phyloP scores from a whole-genome alignment of 1,139 yeast species.

The Chernovozyma sophiae-reginae region DNA sequence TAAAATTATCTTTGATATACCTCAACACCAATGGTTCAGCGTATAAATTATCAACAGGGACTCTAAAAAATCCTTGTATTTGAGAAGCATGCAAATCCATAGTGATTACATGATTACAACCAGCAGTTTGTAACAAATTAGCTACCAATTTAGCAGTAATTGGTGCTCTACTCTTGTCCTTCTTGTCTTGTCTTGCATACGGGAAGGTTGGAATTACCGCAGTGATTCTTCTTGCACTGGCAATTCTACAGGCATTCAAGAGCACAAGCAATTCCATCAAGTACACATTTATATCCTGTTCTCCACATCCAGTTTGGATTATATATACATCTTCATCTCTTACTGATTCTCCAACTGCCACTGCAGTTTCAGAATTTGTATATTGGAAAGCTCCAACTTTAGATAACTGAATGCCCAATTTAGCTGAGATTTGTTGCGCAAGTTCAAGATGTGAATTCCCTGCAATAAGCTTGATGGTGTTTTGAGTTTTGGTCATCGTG shows the following conservation, averaged over 20 bases:
- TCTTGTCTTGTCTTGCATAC: conserved; percentile 95
- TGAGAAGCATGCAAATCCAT: conserved; percentile 98
- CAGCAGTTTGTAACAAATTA: conserved; percentile 90
- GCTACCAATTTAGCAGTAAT: conserved; percentile 97
- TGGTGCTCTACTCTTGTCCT: conserved; percentile 95
- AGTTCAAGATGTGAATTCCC: conserved; percentile 88
- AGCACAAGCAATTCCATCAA: conserved; percentile 84
- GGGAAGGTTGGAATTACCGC: conserved; percentile 96
- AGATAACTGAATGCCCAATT: conserved; percentile 55
- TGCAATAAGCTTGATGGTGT: conserved; percentile 78
- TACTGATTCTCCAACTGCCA: conserved; percentile 90
- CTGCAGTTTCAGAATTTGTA: conserved; percentile 83
- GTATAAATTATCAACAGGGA: conserved; percentile 93
- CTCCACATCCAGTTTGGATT: conserved; percentile 89
- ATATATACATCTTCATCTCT: conserved; percentile 95
- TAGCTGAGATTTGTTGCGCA: conserved; percentile 63
- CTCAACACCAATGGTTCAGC: conserved; percentile 94
- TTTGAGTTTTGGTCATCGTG: conserved; percentile 17
- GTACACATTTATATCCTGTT: conserved; percentile 67
- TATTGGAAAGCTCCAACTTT: conserved; percentile 66
- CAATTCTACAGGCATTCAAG: conserved; percentile 94
- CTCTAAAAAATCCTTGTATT: conserved; percentile 94
- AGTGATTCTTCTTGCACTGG: conserved; percentile 91
- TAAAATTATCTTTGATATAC: conserved; percentile 73
- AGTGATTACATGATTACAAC: conserved; percentile 94